Evolutionary conservation across 2,329 filamentous ascomycete species (phyloP), one percentile per base, ranked within the genome.

Genomic region (Aurifilum marmelostoma): DNA sequence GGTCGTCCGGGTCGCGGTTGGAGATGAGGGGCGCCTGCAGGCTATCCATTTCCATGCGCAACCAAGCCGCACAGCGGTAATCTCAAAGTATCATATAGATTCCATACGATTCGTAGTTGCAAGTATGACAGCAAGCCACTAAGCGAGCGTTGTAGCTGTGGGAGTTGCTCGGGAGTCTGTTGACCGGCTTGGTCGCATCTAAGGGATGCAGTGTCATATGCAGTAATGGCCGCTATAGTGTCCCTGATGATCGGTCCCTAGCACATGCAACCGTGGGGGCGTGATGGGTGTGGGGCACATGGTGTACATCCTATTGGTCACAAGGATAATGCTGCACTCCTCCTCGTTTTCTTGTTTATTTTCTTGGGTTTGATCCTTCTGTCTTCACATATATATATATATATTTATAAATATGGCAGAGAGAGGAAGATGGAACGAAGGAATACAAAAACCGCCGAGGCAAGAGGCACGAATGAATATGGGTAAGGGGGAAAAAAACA

Each of bases 1-100:
- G 71, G 67, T 73, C 69, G 24, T 71, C 71, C 64, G 71, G 72
- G 63, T 71, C 73, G 64, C 72, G 74, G 43, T 76, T 73, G 39
- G 80, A 73, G 69, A 82, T 82, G 60, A 82, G 75, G 63, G 80
- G 80, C 68, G 77, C 80, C 67, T 81, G 71, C 27, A 64, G 56
- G 39, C 50, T 66, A 18, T 69, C 68, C 70, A 71, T 71, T 52
- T 65, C 60, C 60, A 65, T 39, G 39, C 16, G 24, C 9, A 18
- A 29, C 41, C 24, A 2, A 47, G 21, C 27, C 14, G 12, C 16
- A 21, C 12, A 16, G 6, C 14, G 39, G 34, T 34, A 4, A 34
- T 34, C 8, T n/a, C 29, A 11, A 34, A 16, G 18, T 41, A 16
- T 41, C 18, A 43, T 66, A 60, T 24, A 21, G 7, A 50, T 8